A percentile compares a stretch with the other conserved stretches of the same genome.
Conservation (phyloP, 495 filamentous ascomycete genomes). For the Penicillium samsonianum region DNA sequence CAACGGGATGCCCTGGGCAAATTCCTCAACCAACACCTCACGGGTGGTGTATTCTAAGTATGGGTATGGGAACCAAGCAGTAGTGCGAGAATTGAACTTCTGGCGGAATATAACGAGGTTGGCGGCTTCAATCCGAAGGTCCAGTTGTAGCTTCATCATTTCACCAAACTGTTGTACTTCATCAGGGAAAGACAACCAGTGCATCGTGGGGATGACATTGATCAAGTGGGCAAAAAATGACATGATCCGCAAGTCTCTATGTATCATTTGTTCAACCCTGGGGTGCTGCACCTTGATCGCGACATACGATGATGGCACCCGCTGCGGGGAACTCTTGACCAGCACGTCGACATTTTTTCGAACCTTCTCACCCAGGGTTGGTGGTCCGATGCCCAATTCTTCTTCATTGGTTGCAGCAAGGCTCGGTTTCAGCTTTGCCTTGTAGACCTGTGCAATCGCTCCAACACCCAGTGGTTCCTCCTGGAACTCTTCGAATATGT, state of each 20-base stretch:
- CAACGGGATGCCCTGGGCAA: slow-evolving; percentile 89
- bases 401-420: slow-evolving; percentile 64
- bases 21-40: slow-evolving; percentile 93
- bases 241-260: slow-evolving; percentile 92
- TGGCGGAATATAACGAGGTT: slow-evolving; percentile 87
- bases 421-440: slow-evolving; percentile 83
- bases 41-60: slow-evolving; percentile 89
- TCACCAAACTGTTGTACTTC: slow-evolving; percentile 92
- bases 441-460: slow-evolving; percentile 98
- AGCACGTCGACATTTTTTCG: slow-evolving; percentile 80
- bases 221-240: slow-evolving; percentile 82
- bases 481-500: slow-evolving; percentile 97
- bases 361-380: slow-evolving; percentile 65
- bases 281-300: slow-evolving; percentile 97
- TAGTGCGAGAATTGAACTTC: slow-evolving; percentile 85
- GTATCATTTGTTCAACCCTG: slow-evolving; percentile 81
- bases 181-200: slow-evolving; percentile 96
- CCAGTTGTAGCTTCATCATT: slow-evolving; percentile 97
- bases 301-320: slow-evolving; percentile 89
- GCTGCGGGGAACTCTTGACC: slow-evolving; percentile 79
- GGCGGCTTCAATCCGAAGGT: slow-evolving; percentile 90
- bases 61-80: slow-evolving; percentile 94
- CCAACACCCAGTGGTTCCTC: slow-evolving; percentile 90
- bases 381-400: slow-evolving; percentile 46
- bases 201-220: slow-evolving; percentile 89